Evolutionary conservation across 2,329 filamentous ascomycete genomes (phyloP), one percentile per base, ranked within the genome.

Genomic region (Sarocladium strictum): DNA sequence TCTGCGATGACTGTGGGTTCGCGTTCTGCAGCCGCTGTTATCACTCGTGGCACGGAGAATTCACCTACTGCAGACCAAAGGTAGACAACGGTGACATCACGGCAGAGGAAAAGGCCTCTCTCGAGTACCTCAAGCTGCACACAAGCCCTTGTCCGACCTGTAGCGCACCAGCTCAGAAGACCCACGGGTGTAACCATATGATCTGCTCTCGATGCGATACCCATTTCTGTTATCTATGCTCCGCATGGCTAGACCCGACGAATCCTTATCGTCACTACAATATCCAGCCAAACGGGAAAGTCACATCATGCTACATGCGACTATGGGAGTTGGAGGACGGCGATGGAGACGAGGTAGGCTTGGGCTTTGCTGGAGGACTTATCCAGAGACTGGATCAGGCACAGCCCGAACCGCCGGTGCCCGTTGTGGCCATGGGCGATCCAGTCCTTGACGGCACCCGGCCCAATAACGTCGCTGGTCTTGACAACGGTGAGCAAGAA

Each of bases 181-280:
- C 87, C 1, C 85, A 89, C 65, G 94, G 94, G 37, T 99, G 94
- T 76, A 97, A 97, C 69, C 92, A 97, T 70, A 97, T 97, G 91
- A 89, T 86, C 51, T 97, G 93, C 71, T 90, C 87, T 68, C 85
- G 89, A 59, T 99, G 94, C 74, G 79, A 86, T 53, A 88, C 90
- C 2, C 93, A 97, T 69, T 97, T 97, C 67, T 99, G 94, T 73
- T 97, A 97, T 62, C 79, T 97, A 1, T 97, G 94, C 66, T 87
- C 87, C 0, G 80, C 85, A n/a, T 97, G 90, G 88, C 78, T 99
- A 40, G 80, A 86, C 55, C 83, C 88, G 0, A 76, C 74, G 17
- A 94, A 96, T 61, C 92, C 92, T 1, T 97, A 97, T 65, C 73
- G 79, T 54, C 94, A 99, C 68, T 99, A 92, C 74, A 96, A 96